These are phyloP conservation scores for Gentiana dahurica DNA, from an alignment of 257 asterid species.

Conservation along the genomic window DNA sequence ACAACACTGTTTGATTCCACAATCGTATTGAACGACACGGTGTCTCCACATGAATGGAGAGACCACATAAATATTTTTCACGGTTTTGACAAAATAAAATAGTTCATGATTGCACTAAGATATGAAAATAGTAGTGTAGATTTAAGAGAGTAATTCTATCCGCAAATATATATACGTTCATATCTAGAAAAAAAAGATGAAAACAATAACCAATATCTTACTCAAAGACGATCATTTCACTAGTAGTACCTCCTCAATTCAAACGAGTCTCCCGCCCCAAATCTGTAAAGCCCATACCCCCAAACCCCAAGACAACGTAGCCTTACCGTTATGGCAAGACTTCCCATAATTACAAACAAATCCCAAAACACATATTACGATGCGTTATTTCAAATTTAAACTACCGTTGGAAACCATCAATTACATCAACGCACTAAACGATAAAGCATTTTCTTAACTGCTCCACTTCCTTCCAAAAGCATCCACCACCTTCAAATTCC, in stretches of 20 bases:
- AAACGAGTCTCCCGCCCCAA: constrained; percentile 14
- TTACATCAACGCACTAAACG: constrained; percentile 21
- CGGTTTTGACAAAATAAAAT: too few species aligned
- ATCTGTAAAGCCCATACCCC: neutral
- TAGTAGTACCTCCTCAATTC: constrained; percentile 2
- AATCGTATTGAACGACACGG: too few species aligned
- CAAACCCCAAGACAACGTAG: neutral
- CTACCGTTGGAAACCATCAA: constrained; percentile 30
- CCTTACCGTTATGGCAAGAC: constrained; percentile 20
- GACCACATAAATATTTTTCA: too few species aligned
- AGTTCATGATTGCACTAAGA: too few species aligned
- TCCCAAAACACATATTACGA: constrained; percentile 18
- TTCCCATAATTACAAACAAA: neutral
- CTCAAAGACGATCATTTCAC: neutral
- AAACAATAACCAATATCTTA: too few species aligned
- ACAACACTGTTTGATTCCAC: too few species aligned
- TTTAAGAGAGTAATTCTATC: too few species aligned
- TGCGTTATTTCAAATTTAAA: constrained; percentile 75
- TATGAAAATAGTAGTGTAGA: neutral
- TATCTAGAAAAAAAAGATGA: too few species aligned
- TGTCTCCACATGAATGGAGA: too few species aligned
- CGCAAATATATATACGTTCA: too few species aligned
- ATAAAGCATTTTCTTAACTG: constrained; percentile 4
- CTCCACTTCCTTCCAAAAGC: constrained; percentile 11
- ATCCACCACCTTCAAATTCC: neutral